phyloP scores from a whole-genome alignment of 805 yeast genomes.

The Candida oleophila region DNA sequence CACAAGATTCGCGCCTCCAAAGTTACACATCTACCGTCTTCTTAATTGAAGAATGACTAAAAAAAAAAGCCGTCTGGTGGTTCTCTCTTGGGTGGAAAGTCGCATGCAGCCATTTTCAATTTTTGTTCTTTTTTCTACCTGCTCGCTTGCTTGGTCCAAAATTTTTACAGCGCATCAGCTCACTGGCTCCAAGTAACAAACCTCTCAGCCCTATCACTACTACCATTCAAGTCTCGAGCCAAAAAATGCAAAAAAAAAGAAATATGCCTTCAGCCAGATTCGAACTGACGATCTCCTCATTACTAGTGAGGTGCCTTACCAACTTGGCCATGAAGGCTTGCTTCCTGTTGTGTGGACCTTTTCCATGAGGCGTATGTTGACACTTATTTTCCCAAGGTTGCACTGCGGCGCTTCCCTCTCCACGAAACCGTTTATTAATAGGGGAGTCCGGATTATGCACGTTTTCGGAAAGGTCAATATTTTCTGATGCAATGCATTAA shows the following conservation, averaged over 20 bases:
- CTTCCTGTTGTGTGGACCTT: neutral
- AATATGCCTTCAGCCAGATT: constrained; percentile 24
- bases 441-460: neutral
- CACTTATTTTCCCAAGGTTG: neutral
- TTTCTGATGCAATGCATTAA: neutral
- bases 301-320: constrained; percentile 27
- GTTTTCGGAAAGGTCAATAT: neutral
- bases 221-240: neutral
- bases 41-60: too few species aligned
- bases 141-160: too few species aligned
- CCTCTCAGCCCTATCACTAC: neutral
- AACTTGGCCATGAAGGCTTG: constrained; percentile 22
- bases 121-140: too few species aligned
- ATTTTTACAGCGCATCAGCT: too few species aligned
- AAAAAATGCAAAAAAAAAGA: constrained; percentile 6
- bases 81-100: too few species aligned
- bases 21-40: too few species aligned
- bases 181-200: too few species aligned
- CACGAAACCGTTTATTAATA: neutral
- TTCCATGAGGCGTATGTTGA: neutral
- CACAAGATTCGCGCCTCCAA: too few species aligned
- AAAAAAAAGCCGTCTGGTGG: too few species aligned
- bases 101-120: too few species aligned
- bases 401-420: neutral
- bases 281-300: constrained; percentile 28